These are phyloP conservation scores for Mucor sp. DNA, from an alignment of 371 early-diverging fungal species.

Conservation along the genomic window DNA sequence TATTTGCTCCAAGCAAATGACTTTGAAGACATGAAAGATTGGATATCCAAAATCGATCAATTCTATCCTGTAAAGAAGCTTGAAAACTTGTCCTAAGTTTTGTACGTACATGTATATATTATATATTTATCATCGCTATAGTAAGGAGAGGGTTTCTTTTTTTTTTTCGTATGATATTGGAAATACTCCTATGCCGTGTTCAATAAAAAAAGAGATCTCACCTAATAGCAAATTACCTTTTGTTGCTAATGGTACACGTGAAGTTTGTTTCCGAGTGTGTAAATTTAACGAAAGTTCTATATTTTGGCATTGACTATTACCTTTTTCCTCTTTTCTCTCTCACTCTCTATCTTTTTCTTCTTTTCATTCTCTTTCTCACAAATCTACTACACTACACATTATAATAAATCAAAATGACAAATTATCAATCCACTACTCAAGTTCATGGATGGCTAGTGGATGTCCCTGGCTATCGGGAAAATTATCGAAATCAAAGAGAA, in stretches of 20 bases:
- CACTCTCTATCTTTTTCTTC: neutral
- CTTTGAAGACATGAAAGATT: conserved; percentile 67
- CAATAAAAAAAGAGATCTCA: neutral
- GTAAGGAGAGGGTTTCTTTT: neutral
- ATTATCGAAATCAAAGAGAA: conserved; percentile 3
- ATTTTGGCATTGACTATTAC: neutral
- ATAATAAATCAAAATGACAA: conserved; percentile 4
- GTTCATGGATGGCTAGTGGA: conserved; percentile 30
- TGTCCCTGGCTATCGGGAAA: conserved; percentile 20
- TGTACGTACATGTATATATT: neutral
- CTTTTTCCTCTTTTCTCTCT: neutral
- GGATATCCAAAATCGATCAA: conserved; percentile 75
- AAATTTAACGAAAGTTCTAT: conserved; percentile 1
- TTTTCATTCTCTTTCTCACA: neutral
- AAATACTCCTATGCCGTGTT: conserved; percentile 2
- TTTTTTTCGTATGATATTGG: neutral
- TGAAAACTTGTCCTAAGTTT: neutral
- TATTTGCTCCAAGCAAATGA: conserved; percentile 70
- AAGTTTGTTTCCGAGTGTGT: conserved; percentile 17
- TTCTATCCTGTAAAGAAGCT: conserved; percentile 47
- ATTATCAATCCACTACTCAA: conserved; percentile 6
- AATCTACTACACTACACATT: neutral
- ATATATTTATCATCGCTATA: neutral
- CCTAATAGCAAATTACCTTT: conserved; percentile 3
- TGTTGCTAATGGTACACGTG: conserved; percentile 18